Base-by-base conservation (phyloP, 2,329 filamentous ascomycete genomes). In the Coniochaeta sp. region DNA sequence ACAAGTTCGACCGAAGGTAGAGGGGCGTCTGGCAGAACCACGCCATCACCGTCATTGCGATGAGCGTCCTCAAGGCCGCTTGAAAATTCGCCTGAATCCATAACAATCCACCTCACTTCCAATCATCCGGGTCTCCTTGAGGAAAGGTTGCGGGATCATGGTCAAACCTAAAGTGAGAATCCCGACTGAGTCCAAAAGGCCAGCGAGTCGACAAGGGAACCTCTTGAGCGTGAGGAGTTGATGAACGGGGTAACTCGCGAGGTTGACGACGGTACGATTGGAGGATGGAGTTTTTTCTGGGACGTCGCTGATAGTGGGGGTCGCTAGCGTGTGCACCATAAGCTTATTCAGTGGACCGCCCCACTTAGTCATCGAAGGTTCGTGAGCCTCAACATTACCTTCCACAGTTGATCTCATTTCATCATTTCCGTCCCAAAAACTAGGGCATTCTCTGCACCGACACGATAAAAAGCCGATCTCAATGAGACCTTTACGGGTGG, bases 11-110 rank as follows among this genome's bases (percentile, higher is more conserved):
- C 47, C 14, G 34, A 38, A 4, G 34, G 28, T 10, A 56, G n/a
- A 22, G 28, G 30, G 12, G 54, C 54, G 28, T 34, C 30, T 38
- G 54, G 30, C 9, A 22, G 9, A 6, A 28, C 3, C 24, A 38
- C 22, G 6, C 6, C 32, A 34, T 38, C 32, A 17, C 17, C 10
- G 10, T 22, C 26, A 32, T 26, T 8, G 54, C 16, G 26, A 1
- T n/a, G 47, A 4, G 2, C 47, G 3, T 56, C 30, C 54, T 56
- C 54, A 56, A 22, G 55, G 55, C 24, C 55, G 34, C 19, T 57
- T 57, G 55, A 57, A 44, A 36, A 57, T 30, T 10, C 36, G 34
- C 44, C 55, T 44, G 55, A 57, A 42, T 4, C 55, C 55, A 57
- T 57, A 30, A n/a, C 22, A n/a, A n/a, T 56, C 54, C 54, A 56